These are phyloP conservation scores for Nepenthes mirabilis DNA, from an alignment of 148 eudicot species.

Conservation along the genomic window DNA sequence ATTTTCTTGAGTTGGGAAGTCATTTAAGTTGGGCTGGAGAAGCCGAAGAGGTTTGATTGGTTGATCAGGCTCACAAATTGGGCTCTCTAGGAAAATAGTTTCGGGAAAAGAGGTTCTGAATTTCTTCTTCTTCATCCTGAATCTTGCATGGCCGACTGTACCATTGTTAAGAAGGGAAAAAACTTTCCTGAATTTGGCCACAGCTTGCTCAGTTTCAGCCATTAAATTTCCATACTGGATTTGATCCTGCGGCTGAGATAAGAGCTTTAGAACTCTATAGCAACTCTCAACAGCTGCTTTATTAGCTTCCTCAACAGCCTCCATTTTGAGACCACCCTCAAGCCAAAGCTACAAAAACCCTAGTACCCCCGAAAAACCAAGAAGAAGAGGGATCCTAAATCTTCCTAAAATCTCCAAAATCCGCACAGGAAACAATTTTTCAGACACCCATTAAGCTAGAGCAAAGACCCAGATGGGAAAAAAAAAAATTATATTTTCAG, in stretches of 20 bases:
- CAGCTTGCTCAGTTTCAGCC: conserved; percentile 53
- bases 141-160: conserved; percentile 63
- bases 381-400: conserved; percentile 3
- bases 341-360: conserved; percentile 4
- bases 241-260: conserved; percentile 47
- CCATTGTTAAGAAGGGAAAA: conserved; percentile 49
- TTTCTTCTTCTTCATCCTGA: conserved; percentile 42
- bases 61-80: conserved; percentile 11
- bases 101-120: conserved; percentile 29
- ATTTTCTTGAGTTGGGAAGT: conserved; percentile 22
- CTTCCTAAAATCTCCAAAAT: neutral
- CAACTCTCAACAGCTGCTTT: conserved; percentile 67
- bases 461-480: neutral
- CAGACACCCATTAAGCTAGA: too few species aligned
- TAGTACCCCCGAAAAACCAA: conserved; percentile 2
- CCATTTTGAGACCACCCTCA: conserved; percentile 29
- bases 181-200: conserved; percentile 60
- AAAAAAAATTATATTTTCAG: neutral
- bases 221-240: conserved; percentile 28
- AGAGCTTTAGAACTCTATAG: conserved; percentile 44
- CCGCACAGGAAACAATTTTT: too few species aligned
- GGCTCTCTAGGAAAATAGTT: conserved; percentile 32
- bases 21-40: conserved; percentile 25
- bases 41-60: conserved; percentile 32
- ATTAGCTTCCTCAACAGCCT: conserved; percentile 72